These are phyloP conservation scores for Monascus purpureus DNA, from an alignment of 495 filamentous ascomycete species.

Conservation along the genomic window DNA sequence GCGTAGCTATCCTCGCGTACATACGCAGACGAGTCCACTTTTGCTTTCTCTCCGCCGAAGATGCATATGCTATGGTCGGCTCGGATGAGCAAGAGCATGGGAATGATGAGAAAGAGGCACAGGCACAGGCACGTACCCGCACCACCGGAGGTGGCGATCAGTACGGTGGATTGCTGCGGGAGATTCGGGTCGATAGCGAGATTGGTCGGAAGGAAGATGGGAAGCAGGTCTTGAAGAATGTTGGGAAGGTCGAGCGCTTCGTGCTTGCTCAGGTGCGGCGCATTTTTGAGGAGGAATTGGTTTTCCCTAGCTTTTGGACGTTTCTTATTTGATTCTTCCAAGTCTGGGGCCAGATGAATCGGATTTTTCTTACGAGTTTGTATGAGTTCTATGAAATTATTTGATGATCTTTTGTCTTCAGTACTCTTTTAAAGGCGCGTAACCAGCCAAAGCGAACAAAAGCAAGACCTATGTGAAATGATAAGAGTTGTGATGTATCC, in stretches of 20 bases:
- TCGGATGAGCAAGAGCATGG: conserved; percentile 33
- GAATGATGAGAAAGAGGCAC: conserved; percentile 11
- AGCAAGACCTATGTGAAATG: too few species aligned
- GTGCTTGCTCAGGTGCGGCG: conserved; percentile 90
- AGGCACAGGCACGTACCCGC: conserved; percentile 8
- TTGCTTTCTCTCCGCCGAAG: conserved; percentile 81
- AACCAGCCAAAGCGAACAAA: too few species aligned
- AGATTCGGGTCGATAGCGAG: conserved; percentile 93
- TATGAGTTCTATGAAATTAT: too few species aligned
- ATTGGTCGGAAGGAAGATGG: conserved; percentile 84
- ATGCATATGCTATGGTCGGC: conserved; percentile 54
- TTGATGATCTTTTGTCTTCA: neutral
- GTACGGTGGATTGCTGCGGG: conserved; percentile 64
- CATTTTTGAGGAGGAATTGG: conserved; percentile 97
- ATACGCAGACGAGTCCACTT: conserved; percentile 71
- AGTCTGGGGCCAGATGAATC: neutral
- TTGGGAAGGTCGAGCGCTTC: conserved; percentile 96
- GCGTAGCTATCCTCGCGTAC: conserved; percentile 80
- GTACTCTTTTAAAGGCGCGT: neutral
- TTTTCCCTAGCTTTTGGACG: conserved; percentile 97
- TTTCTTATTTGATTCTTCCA: conserved; percentile 58
- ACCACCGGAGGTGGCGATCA: conserved; percentile 9
- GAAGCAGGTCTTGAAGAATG: conserved; percentile 91
- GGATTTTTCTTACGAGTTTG: too few species aligned
- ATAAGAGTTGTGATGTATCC: too few species aligned